Base-by-base conservation (phyloP, 163 green algal genomes). In the Scenedesmus sp. region DNA sequence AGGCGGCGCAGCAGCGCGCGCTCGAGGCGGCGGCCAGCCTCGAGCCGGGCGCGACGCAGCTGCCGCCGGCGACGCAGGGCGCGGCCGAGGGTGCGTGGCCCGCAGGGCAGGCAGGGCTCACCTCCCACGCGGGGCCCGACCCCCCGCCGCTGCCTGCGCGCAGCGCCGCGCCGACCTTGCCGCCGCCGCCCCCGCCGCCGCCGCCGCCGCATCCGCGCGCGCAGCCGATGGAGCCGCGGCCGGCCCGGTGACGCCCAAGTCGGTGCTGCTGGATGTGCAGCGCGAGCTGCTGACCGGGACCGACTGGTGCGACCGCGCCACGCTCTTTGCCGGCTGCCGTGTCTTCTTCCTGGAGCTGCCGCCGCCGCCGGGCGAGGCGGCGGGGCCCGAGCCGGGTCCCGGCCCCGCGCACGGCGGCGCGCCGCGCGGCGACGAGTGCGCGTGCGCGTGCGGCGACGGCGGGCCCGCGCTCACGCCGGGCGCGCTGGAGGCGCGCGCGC, bases 271-370 rank as follows among this genome's bases (percentile, higher is more conserved):
- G 33, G 29, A 56, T 15, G 3, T 58, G 4, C 69, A 67, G 36
- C 53, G 36, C 22, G 33, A 67, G 54, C 42, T 77, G 24, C 69
- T 67, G 54, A 4, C 57, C 5, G 34, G 45, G n/a, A 44, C 69
- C 47, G 69, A 53, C 28, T 77, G 69, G 69, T 42, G 39, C n/a
- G 69, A 77, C 33, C 45, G 33, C 69, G 57, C 69, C 0, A 67
- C 54, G 1, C 50, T 77, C 2, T 69, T 77, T 58, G 69, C 69
- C 6, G 39, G 47, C 69, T 77, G 69, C 54, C 66, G 69, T 36
- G 7, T 77, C 53, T 36, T 77, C 36, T 67, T 77, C 29, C 4
- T 67, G 24, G 53, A 53, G 14, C 26, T 45, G 13, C 7, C 39
- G 39, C 39, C 10, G 39, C 39, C 39, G 10, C 7, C 39, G 6